Percentiles rank a stretch among this genome's conserved stretches.
These are phyloP conservation scores for Pachyrhizus erosus DNA, from an alignment of 306 rosid species.

Conservation along the genomic window DNA sequence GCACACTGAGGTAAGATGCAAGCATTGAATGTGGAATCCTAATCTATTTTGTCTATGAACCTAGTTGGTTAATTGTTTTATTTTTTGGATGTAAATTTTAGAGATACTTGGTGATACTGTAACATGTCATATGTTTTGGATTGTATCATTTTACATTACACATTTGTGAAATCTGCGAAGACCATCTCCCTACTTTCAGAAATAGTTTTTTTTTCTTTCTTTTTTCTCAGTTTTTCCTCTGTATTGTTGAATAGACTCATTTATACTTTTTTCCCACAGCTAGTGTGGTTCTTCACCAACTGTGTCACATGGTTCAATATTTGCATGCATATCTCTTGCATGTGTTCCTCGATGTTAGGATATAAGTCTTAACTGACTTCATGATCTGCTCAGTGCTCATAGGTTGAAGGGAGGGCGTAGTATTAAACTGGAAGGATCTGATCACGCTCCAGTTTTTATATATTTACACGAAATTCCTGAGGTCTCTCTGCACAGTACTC, in stretches of 20 bases:
- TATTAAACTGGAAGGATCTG: slow-evolving; percentile 88
- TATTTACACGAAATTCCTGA: slow-evolving; percentile 70
- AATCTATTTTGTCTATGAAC: slow-evolving; percentile 15
- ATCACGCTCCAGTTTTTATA: slow-evolving; percentile 90
- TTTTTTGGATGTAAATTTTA: background rate
- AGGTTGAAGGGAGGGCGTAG: slow-evolving; percentile 87
- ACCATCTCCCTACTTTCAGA: background rate
- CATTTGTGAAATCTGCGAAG: slow-evolving; percentile 14
- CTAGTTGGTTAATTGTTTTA: background rate
- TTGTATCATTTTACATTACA: slow-evolving; percentile 1
- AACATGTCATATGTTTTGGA: slow-evolving; percentile 18
- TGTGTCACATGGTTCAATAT: slow-evolving; percentile 22
- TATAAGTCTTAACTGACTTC: slow-evolving; percentile 25
- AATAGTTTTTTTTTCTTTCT: background rate
- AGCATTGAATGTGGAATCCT: slow-evolving; percentile 16
- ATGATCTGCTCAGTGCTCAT: slow-evolving; percentile 44
- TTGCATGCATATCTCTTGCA: slow-evolving; percentile 33
- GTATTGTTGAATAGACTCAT: background rate
- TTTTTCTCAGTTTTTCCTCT: background rate
- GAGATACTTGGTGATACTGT: background rate
- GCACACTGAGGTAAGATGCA: slow-evolving; percentile 62
- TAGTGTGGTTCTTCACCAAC: slow-evolving; percentile 20
- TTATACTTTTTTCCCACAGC: background rate
- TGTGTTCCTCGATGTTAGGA: slow-evolving; percentile 27
- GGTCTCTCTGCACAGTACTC: slow-evolving; percentile 71